Evolutionary conservation across 2,329 filamentous ascomycete species (phyloP).

Genomic region (Aspergillus tanneri): DNA sequence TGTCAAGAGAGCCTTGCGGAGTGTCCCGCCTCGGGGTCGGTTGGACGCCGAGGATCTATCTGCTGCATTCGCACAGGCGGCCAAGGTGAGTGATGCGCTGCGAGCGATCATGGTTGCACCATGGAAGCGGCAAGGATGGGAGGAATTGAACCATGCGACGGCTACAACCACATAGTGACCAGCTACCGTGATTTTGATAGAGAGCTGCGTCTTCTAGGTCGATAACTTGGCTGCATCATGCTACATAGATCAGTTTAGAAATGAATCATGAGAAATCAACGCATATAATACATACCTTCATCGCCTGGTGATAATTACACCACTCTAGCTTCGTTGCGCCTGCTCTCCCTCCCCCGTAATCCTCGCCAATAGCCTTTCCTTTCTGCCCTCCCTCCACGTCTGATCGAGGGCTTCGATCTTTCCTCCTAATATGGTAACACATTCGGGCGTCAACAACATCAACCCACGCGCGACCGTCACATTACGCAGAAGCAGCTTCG

Average conservation of each 20-base stretch:
- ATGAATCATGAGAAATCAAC: not conserved
- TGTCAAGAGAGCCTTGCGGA: slow-evolving; percentile 71
- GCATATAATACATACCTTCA: slow-evolving; percentile 3
- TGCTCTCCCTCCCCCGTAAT: slow-evolving; percentile 42
- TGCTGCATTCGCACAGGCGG: slow-evolving; percentile 70
- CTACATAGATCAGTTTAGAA: not conserved
- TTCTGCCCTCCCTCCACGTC: slow-evolving; percentile 70
- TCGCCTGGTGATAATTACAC: not conserved
- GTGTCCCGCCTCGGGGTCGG: slow-evolving; percentile 69
- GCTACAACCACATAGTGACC: slow-evolving; percentile 23
- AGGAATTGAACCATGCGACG: slow-evolving; percentile 38
- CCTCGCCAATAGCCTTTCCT: slow-evolving; percentile 65
- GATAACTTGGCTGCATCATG: not conserved
- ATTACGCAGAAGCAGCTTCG: slow-evolving; percentile 73
- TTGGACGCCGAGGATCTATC: slow-evolving; percentile 70
- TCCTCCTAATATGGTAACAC: slow-evolving; percentile 74
- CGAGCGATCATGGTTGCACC: slow-evolving; percentile 76
- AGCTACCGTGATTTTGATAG: not conserved
- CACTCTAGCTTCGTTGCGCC: not conserved
- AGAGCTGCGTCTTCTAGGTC: not conserved
- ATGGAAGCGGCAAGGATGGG: slow-evolving; percentile 70
- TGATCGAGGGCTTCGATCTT: slow-evolving; percentile 80
- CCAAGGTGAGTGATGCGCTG: slow-evolving; percentile 70
- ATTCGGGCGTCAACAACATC: slow-evolving; percentile 71
- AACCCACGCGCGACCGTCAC: slow-evolving; percentile 69